Conservation (phyloP, 306 rosid genomes). For the Quercus suber region DNA sequence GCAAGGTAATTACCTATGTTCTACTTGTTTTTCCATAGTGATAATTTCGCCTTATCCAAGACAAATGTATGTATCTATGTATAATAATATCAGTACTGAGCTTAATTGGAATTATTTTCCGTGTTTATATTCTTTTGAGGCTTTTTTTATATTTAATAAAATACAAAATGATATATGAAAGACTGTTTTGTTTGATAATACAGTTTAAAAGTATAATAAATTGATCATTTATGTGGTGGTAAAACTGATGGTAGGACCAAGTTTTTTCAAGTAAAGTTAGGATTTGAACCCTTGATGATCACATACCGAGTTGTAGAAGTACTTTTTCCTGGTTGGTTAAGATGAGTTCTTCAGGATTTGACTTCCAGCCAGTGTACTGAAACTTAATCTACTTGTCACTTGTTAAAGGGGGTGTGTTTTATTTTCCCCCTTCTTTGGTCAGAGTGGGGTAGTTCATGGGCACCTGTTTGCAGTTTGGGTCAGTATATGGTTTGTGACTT, state of each 20-base stretch:
- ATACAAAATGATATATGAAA: background rate
- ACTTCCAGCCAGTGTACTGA: background rate
- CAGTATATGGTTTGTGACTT: background rate
- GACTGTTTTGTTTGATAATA: background rate
- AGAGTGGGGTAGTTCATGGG: background rate
- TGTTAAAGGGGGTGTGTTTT: background rate
- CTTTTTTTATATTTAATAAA: background rate
- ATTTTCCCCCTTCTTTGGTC: background rate
- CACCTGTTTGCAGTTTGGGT: background rate
- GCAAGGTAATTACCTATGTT: constrained; percentile 48
- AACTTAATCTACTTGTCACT: background rate
- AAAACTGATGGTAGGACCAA: too few species aligned
- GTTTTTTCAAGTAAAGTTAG: background rate
- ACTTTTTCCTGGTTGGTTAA: background rate
- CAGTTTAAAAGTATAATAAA: background rate
- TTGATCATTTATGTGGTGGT: background rate
- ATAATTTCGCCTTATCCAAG: background rate
- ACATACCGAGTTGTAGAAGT: background rate
- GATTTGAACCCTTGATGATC: background rate
- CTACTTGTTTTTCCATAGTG: constrained; percentile 15
- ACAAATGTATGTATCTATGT: constrained; percentile 1
- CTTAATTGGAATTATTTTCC: background rate
- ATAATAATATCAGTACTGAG: background rate
- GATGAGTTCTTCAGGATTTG: background rate
- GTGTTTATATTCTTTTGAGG: background rate